Base-by-base conservation (phyloP, 805 yeast species). In the Pichia pseudocactophila region DNA sequence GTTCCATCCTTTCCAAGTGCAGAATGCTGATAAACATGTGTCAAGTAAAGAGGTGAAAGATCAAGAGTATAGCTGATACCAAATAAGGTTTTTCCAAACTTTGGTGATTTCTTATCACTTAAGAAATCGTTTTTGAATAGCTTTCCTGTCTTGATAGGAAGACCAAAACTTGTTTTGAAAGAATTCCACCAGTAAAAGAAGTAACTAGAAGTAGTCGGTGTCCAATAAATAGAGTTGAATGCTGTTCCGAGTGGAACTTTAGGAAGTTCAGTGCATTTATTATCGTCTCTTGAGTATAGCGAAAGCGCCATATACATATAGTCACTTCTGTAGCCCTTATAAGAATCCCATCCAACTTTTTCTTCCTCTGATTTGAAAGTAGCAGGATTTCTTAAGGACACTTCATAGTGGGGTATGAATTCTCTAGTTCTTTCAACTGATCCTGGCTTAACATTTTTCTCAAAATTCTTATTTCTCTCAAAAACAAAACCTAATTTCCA, bases 141-240 rank as follows among this genome's bases (percentile, higher is more conserved):
- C 1, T 63, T 59, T 0, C 97, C 97, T 36, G 74, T 70, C 40
- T 94, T 72, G 13, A 87, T 73, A 0, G 97, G 96, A 17, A 89
- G 66, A 40, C 87, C 77, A 50, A 82, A 69, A 42, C 81, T 79
- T 20, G 90, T 81, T n/a, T 81, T 73, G 60, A 90, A 90, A 50
- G 84, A 71, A 28, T 64, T 62, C 95, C 96, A 89, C 97, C 97
- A 92, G 4, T 61, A 56, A 54, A 77, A 78, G 63, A 92, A 88
- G 46, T 78, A 82, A 7, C 64, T 57, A 50, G 90, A 69, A 0
- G 80, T 72, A 4, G 66, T 66, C 2, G 96, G 95, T 2, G 88
- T 71, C 40, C 90, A 62, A 56, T 89, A 95, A 36, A 84, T 71
- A 1, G 88, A 69, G 61, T 89, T 90, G 51, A 79, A 78, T 10